These are phyloP conservation scores for Gonium pectorale DNA, from an alignment of 139 green algal species.

Conservation along the genomic window DNA sequence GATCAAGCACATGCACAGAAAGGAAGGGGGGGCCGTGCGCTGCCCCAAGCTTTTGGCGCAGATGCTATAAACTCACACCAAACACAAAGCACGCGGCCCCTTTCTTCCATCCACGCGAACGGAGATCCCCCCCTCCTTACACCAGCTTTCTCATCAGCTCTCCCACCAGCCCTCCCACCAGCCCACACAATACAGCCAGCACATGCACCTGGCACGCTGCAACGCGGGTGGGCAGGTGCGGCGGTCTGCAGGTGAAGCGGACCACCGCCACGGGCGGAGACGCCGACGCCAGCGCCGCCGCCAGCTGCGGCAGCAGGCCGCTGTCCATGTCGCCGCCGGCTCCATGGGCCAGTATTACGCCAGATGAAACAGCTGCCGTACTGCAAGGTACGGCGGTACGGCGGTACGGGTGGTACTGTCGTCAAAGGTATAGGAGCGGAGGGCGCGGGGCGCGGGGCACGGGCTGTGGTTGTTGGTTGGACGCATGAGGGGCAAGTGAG, in stretches of 20 bases:
- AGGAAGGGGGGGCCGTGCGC: too few relatives aligned
- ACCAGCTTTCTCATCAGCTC: background rate
- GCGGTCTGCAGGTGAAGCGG: constrained; percentile 50
- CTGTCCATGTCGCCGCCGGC: constrained; percentile 51
- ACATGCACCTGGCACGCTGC: constrained; percentile 38
- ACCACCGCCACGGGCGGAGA: constrained; percentile 40
- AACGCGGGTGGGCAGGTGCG: constrained; percentile 47
- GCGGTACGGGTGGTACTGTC: too few relatives aligned
- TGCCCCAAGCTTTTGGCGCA: too few relatives aligned
- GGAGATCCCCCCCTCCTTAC: background rate
- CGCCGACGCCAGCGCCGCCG: constrained; percentile 7
- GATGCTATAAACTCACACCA: too few relatives aligned
- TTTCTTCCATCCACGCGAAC: too few relatives aligned
- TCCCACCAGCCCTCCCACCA: background rate
- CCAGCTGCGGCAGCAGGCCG: constrained; percentile 44
- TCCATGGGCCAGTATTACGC: constrained; percentile 59
- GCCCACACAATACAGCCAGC: background rate
- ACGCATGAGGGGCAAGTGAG: too few relatives aligned
- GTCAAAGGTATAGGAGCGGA: too few relatives aligned
- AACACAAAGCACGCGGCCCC: too few relatives aligned
- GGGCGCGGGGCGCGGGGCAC: too few relatives aligned
- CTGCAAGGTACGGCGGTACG: too few relatives aligned
- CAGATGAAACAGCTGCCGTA: background rate
- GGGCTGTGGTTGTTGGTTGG: too few relatives aligned
- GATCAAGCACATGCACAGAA: too few relatives aligned